Evolutionary conservation across 1,139 yeast species (phyloP), one percentile per base, ranked within the genome.

Genomic region (Geotrichum bryndzae): DNA sequence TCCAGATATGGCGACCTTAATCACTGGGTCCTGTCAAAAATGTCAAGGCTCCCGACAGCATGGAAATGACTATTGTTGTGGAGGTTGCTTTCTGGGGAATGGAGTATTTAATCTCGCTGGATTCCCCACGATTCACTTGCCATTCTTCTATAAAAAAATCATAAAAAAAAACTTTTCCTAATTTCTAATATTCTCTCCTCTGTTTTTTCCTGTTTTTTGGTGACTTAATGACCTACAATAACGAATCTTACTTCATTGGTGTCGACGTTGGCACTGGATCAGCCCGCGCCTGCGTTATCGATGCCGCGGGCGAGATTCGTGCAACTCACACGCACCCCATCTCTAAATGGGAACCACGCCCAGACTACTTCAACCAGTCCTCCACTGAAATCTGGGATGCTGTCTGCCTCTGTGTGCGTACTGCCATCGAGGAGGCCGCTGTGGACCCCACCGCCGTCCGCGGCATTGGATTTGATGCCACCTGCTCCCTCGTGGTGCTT

Each of bases 181-280:
- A 8, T 52, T 33, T 52, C 45, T 29, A n/a, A 5, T 31, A 52
- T 8, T 52, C 18, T 18, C 18, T 23, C 31, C 6, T 8, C 13
- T 27, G 6, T 11, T n/a, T 52, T 33, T 23, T 53, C 45, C 18
- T 5, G 15, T 6, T 6, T 6, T 3, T 18, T 18, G 33, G 4
- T 6, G 1, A 8, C 18, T 7, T 53, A 33, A 53, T 53, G 55
- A 35, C 55, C 46, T 18, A n/a, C 25, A 27, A 33, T 33, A 33
- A 53, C 25, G 23, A 35, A 8, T 33, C 27, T 25, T 87, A 84
- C 74, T 91, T 87, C 71, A 84, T 92, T 57, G 98, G 98, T 64
- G 96, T 94, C 18, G 99, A 94, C 72, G 98, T 94, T 45, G 99
- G 99, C 31, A 92, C 99, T 0, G 99, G 98, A 22, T 88, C 96